Base-by-base conservation (phyloP, 768 basidiomycete genomes). In the Suillus paluster region DNA sequence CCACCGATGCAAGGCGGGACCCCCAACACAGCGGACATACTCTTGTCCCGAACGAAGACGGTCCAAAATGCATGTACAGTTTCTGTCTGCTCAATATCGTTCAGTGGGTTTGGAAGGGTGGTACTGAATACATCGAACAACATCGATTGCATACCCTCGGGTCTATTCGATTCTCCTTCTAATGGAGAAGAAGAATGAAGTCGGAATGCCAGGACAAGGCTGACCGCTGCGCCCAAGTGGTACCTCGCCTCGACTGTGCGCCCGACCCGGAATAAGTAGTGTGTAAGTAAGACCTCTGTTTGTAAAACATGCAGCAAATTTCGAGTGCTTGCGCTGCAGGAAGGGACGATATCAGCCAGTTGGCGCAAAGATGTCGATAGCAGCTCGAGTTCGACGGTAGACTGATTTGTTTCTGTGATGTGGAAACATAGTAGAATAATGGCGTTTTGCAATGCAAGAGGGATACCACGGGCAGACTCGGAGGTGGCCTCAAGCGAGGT, bases 211-310 rank as follows among this genome's bases (percentile, higher is more conserved):
- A 83, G 70, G 5, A 78, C 82, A 14, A 89, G 70, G 2, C 74
- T 71, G 64, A 83, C 74, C 56, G 85, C 77, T 12, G 82, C 75
- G 52, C 81, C 81, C 25, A 82, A 78, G 63, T 83, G 84, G 60
- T 82, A 81, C 68, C 85, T 85, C 8, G 88, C 90, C 63, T 88
- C 86, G 2, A 89, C 76, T 39, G 83, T 73, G 36, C 84, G 79
- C 59, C 86, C 87, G 21, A 76, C 81, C 53, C 84, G 83, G 68
- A 87, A 83, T 68, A 91, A 85, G 70, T 87, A 90, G 66, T 85
- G 82, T 1, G 86, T 77, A 30, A 92, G 77, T n/a, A 92, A 79
- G 5, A 91, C 75, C 62, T 90, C 83, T 0, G 85, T 81, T 63
- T 89, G 88, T 10, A 89, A 67, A 17, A 85, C 81, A 57, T 86